phyloP scores from a whole-genome alignment of 179 eudicot genomes.

The Corrigiola litoralis region DNA sequence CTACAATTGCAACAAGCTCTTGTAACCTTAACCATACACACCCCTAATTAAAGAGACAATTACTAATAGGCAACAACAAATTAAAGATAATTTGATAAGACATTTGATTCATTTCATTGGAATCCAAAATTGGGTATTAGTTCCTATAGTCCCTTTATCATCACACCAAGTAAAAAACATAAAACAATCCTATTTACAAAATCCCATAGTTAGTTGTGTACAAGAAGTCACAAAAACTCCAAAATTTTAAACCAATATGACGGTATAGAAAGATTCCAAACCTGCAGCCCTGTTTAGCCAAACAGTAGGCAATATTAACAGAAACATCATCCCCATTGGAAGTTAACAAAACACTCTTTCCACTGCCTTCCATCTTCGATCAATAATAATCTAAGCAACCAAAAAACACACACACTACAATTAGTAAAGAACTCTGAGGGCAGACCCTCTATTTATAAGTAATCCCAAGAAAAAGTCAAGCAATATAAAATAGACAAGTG shows the following conservation, averaged over 20 bases:
- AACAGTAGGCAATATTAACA: constrained; percentile 45
- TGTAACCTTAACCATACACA: no score
- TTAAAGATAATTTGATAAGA: no score
- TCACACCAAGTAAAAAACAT: no score
- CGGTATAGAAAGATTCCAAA: constrained; percentile 15
- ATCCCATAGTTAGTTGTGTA: no score
- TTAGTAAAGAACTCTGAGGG: background rate
- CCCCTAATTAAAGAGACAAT: no score
- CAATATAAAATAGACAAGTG: background rate
- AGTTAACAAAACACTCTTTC: constrained; percentile 71
- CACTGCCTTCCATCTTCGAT: constrained; percentile 36
- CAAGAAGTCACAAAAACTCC: background rate
- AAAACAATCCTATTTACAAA: no score
- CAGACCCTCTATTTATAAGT: constrained; percentile 11
- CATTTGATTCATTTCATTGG: no score
- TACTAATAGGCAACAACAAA: no score
- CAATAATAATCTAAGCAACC: constrained; percentile 1
- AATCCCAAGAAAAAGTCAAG: background rate
- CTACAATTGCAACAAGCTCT: no score
- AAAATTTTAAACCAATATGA: background rate
- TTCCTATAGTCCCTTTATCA: no score
- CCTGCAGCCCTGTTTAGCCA: constrained; percentile 87
- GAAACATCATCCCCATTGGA: constrained; percentile 78
- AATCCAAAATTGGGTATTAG: background rate
- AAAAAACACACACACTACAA: background rate